Evolutionary conservation across 768 basidiomycete genomes (phyloP), one percentile per base, ranked within the genome.

Genomic region (Auricularia cornea): DNA sequence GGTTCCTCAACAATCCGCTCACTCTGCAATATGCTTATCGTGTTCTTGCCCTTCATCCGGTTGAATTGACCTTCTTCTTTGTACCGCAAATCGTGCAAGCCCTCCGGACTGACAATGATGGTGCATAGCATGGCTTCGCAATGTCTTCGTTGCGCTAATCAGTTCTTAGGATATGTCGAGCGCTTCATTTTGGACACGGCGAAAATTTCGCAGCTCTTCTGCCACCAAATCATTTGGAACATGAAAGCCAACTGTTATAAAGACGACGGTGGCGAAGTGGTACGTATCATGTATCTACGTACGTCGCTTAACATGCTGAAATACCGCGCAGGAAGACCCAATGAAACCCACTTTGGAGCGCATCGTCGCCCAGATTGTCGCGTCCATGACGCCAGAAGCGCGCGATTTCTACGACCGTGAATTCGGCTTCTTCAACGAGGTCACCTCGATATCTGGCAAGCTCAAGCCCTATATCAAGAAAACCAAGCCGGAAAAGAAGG

Each of bases 171-270:
- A 20, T 98, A 98, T 75, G 93, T 98, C 31, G 84, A 89, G 63
- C 86, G 87, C 26, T 99, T 98, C 81, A 92, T 98, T 68, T 94
- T 94, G 67, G 95, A 98, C 77, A 97, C 95, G 0, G 89, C 96
- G 6, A 96, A 92, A 76, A 93, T 98, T 60, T 98, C 96, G 2
- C 95, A 96, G 72, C 75, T 94, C 28, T 99, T 99, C 78, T 99
- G 97, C 71, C 97, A 99, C 72, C 97, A 99, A 77, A 98, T 98
- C 66, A 92, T 99, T 66, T 99, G 97, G 97, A 99, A 98, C 73
- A 98, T 98, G 97, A 96, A 96, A 70, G 97, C 97, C 3, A 99
- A 99, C 70, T 94, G 91, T 66, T 97, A 86, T 73, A 92, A 90
- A 69, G 96, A 94, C 69, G 97, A 98, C 70, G 78, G 81, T 6